Percentiles rank a stretch among this genome's conserved stretches.
Evolutionary conservation across 2,329 filamentous ascomycete genomes (phyloP).

Genomic region (Talaromyces marneffei): DNA sequence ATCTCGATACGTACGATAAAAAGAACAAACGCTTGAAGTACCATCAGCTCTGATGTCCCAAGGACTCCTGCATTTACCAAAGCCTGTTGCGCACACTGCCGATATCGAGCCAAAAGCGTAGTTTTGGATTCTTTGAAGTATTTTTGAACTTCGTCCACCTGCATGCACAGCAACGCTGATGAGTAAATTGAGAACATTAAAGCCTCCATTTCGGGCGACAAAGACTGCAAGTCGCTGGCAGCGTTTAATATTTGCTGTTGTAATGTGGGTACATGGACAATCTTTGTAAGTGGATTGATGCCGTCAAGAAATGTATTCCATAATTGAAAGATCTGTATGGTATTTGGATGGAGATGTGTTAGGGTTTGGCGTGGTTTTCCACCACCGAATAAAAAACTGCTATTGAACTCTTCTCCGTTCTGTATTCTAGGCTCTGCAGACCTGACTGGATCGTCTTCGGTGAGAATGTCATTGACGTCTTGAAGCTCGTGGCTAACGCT

Average conservation of each 20-base stretch:
- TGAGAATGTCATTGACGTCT: conserved; percentile 13
- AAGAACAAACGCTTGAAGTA: conserved; percentile 55
- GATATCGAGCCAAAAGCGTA: conserved; percentile 20
- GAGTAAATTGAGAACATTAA: conserved; percentile 32
- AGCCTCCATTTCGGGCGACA: conserved; percentile 23
- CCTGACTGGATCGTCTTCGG: neutral
- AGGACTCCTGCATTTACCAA: conserved; percentile 19
- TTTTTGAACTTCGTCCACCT: conserved; percentile 21
- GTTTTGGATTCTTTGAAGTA: conserved; percentile 19
- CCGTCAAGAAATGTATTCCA: conserved; percentile 24
- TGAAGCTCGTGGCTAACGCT: conserved; percentile 16
- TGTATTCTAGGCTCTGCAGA: neutral
- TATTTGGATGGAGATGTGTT: conserved; percentile 16
- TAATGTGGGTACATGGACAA: conserved; percentile 24
- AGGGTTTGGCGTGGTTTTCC: conserved; percentile 1
- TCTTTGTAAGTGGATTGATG: conserved; percentile 24
- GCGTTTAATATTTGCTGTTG: conserved; percentile 23
- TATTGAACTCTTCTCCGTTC: conserved; percentile 6
- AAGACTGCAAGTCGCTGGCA: conserved; percentile 15
- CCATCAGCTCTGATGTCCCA: conserved; percentile 44
- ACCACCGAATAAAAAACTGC: conserved; percentile 10
- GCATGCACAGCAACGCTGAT: conserved; percentile 26
- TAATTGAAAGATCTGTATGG: conserved; percentile 19
- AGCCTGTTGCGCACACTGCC: conserved; percentile 19
- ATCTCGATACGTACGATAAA: conserved; percentile 38